A percentile compares a stretch with the other conserved stretches of the same genome.
Conservation (phyloP, 2,329 filamentous ascomycete species). For the Fusarium nodosum region DNA sequence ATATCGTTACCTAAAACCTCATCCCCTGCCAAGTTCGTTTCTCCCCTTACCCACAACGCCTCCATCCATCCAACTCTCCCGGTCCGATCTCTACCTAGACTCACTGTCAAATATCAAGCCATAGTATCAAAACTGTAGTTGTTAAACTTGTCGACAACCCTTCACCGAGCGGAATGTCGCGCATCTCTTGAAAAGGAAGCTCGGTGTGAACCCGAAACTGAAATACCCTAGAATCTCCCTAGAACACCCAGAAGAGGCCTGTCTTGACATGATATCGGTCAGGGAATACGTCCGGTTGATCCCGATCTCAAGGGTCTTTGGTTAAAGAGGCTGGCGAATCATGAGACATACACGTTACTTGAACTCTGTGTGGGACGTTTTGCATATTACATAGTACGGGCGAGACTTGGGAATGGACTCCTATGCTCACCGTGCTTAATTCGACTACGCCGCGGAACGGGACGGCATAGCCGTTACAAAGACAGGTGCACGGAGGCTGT, state of each 20-base stretch:
- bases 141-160: neutral
- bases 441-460: conserved; percentile 36
- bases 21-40: conserved; percentile 16
- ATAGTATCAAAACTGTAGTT: neutral
- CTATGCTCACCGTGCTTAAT: conserved; percentile 42
- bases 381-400: neutral
- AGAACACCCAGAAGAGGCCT: conserved; percentile 23
- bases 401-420: conserved; percentile 24
- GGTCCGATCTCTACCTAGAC: conserved; percentile 34
- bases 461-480: conserved; percentile 38
- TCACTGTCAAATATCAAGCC: neutral
- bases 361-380: conserved; percentile 44
- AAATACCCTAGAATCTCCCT: conserved; percentile 38
- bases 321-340: conserved; percentile 29
- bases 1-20: conserved; percentile 41
- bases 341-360: conserved; percentile 45
- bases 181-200: conserved; percentile 14
- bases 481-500: conserved; percentile 10
- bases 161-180: conserved; percentile 5
- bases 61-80: conserved; percentile 32
- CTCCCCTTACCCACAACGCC: conserved; percentile 33
- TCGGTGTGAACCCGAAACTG: conserved; percentile 33
- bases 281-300: conserved; percentile 43
- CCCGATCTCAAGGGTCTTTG: conserved; percentile 40
- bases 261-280: conserved; percentile 9